Conservation (phyloP, 2,329 filamentous ascomycete species). For the Ceratocystis papillata region DNA sequence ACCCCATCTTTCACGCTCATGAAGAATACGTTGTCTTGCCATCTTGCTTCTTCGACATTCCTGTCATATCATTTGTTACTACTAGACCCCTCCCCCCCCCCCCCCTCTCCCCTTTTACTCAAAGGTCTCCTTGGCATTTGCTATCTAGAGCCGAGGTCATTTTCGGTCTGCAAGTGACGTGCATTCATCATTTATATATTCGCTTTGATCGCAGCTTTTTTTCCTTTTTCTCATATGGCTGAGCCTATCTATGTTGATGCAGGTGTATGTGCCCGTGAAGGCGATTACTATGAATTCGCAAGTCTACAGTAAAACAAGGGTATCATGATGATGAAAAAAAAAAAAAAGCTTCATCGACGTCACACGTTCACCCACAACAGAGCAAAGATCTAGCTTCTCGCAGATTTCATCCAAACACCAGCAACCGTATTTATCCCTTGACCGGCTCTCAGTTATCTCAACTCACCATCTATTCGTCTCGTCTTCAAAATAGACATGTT, state of each 20-base stretch:
- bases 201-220: not conserved
- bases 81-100: not conserved
- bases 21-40: not conserved
- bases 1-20: not conserved
- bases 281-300: not conserved
- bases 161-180: not conserved
- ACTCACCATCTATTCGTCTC: too few species aligned
- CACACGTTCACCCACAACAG: not conserved
- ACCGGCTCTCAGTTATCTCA: too few species aligned
- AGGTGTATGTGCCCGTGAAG: too few species aligned
- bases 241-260: too few species aligned
- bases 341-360: not conserved
- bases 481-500: too few species aligned
- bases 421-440: not conserved
- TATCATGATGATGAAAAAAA: not conserved
- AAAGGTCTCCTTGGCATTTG: too few species aligned
- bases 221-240: not conserved
- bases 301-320: not conserved
- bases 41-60: not conserved
- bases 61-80: not conserved
- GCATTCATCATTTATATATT: constrained; percentile 1
- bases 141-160: too few species aligned
- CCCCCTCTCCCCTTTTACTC: not conserved
- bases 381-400: not conserved
- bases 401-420: not conserved